Evolutionary conservation across 495 filamentous ascomycete species (phyloP).

Genomic region (Delitschia confertaspora): DNA sequence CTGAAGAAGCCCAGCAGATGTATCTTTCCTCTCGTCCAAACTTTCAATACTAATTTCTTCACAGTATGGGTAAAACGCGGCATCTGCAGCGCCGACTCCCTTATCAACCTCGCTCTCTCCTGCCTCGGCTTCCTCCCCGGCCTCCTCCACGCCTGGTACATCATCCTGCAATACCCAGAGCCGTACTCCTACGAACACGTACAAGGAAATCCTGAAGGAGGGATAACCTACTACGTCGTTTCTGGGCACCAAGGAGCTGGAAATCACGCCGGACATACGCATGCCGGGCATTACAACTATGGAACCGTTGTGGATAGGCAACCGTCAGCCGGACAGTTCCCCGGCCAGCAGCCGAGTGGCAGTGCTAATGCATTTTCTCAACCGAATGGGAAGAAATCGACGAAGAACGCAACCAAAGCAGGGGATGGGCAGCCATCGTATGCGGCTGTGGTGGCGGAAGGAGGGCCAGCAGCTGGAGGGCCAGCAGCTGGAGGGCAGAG

Average conservation of each 20-base stretch:
- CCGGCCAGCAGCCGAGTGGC: constrained; percentile 26
- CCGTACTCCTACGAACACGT: constrained; percentile 54
- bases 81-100: constrained; percentile 82
- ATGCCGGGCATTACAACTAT: constrained; percentile 20
- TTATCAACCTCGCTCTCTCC: constrained; percentile 93
- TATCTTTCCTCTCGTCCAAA: constrained; percentile 12
- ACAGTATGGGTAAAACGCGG: constrained; percentile 93
- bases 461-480: constrained; percentile 12
- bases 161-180: constrained; percentile 86
- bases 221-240: constrained; percentile 40
- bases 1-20: no score
- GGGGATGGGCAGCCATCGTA: constrained; percentile 9
- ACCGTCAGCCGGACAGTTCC: constrained; percentile 28
- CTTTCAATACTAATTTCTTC: constrained; percentile 24
- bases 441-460: constrained; percentile 24
- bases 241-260: constrained; percentile 23
- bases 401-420: no score
- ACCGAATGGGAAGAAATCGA: no score
- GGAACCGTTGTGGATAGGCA: constrained; percentile 30
- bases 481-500: constrained; percentile 22
- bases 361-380: constrained; percentile 31
- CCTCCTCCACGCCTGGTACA: constrained; percentile 94
- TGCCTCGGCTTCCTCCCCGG: constrained; percentile 84
- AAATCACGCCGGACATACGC: no score
- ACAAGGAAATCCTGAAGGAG: constrained; percentile 43